Evolutionary conservation across 83 land plant genomes (phyloP).

Genomic region (Thuja plicata): DNA sequence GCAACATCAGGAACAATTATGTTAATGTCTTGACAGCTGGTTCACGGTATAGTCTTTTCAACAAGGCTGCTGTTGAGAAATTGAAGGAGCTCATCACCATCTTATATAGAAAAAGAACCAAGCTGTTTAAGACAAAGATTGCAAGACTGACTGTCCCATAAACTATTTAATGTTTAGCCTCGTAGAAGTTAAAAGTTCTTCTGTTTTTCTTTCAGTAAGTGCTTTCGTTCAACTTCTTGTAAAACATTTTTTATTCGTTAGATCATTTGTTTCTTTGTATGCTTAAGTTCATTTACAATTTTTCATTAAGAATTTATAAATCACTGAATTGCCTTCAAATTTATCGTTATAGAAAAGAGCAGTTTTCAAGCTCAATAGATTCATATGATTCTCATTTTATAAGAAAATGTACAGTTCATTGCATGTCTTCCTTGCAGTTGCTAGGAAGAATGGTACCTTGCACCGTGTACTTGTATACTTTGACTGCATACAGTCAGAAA

Average conservation of each 20-base stretch:
- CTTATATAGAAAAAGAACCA: too few species aligned
- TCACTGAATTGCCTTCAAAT: background rate
- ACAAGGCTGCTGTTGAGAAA: too few species aligned
- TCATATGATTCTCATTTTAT: background rate
- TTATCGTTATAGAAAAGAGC: background rate
- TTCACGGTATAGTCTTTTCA: too few species aligned
- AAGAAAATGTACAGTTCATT: background rate
- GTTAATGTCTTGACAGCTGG: too few species aligned
- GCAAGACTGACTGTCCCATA: too few species aligned
- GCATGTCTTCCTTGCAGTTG: background rate
- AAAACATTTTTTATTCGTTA: background rate
- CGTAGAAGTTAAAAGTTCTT: too few species aligned
- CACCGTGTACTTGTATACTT: background rate
- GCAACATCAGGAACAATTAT: too few species aligned
- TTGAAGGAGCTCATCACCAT: too few species aligned
- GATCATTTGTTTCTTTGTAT: background rate
- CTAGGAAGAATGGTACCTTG: background rate
- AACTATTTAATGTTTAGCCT: too few species aligned
- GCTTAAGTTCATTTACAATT: background rate
- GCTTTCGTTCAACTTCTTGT: background rate
- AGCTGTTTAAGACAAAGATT: too few species aligned
- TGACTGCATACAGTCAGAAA: background rate
- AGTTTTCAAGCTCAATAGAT: background rate
- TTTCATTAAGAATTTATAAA: background rate
- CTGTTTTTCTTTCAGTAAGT: background rate